phyloP scores from a whole-genome alignment of 2,329 filamentous ascomycete genomes.

The Ascochyta pisi region DNA sequence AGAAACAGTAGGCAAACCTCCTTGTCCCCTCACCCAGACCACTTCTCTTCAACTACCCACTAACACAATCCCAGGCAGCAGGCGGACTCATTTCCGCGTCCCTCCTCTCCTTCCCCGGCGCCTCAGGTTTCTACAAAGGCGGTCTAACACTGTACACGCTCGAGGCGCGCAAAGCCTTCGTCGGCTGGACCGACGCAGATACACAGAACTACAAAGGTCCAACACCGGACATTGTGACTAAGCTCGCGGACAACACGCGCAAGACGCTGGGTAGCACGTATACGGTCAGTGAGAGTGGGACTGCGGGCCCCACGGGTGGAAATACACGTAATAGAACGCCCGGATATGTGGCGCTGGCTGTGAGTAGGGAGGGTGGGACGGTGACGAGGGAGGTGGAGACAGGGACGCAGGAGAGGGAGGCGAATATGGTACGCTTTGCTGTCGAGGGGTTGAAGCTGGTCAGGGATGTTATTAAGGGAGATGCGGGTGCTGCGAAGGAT shows the following conservation, averaged over 20 bases:
- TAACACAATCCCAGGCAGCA: slow-evolving; percentile 57
- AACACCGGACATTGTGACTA: slow-evolving; percentile 63
- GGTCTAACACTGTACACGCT: slow-evolving; percentile 70
- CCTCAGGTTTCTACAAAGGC: slow-evolving; percentile 65
- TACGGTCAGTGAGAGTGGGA: slow-evolving; percentile 66
- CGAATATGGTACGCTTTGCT: slow-evolving; percentile 70
- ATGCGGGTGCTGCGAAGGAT: slow-evolving; percentile 16
- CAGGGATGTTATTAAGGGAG: slow-evolving; percentile 61
- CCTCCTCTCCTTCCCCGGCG: slow-evolving; percentile 65
- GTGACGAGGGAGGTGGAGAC: slow-evolving; percentile 64
- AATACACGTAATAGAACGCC: slow-evolving; percentile 63
- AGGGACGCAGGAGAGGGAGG: slow-evolving; percentile 61
- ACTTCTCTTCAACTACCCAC: background rate
- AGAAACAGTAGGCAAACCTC: slow-evolving; percentile 58
- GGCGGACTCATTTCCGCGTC: slow-evolving; percentile 68
- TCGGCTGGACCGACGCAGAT: slow-evolving; percentile 65
- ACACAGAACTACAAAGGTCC: slow-evolving; percentile 65
- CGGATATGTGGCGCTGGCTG: slow-evolving; percentile 70
- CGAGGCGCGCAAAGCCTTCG: slow-evolving; percentile 63
- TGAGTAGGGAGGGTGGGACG: slow-evolving; percentile 60
- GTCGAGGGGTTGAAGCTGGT: slow-evolving; percentile 63
- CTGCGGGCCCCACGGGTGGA: slow-evolving; percentile 68
- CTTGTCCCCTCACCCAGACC: background rate
- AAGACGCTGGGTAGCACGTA: slow-evolving; percentile 64
- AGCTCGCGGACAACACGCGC: slow-evolving; percentile 64